A percentile compares a stretch with the other conserved stretches of the same genome.
These are phyloP conservation scores for Phlebiopsis flavidoalba DNA, from an alignment of 768 basidiomycete genomes.

Conservation along the genomic window DNA sequence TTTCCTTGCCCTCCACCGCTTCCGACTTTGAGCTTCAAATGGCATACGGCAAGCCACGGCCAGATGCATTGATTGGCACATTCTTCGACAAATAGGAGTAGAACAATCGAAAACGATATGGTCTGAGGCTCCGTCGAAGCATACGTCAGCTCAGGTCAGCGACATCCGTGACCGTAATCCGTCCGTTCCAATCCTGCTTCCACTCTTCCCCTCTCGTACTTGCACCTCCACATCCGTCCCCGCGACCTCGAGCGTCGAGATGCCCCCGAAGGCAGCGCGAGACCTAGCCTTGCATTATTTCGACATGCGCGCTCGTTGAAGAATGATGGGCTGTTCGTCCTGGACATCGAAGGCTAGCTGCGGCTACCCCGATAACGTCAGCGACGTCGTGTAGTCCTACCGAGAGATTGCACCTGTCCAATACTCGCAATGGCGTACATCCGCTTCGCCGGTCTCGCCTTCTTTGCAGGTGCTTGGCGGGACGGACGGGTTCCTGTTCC, in stretches of 20 bases:
- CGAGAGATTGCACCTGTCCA: conserved; percentile 65
- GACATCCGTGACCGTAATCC: conserved; percentile 83
- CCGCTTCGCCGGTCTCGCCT: conserved; percentile 76
- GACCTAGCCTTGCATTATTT: conserved; percentile 62
- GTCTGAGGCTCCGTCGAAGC: conserved; percentile 90
- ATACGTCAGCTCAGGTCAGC: conserved; percentile 85
- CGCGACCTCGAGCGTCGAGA: conserved; percentile 63
- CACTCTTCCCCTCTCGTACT: conserved; percentile 76
- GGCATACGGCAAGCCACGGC: conserved; percentile 96
- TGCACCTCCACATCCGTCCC: conserved; percentile 66
- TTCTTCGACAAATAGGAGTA: conserved; percentile 75
- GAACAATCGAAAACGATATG: conserved; percentile 83
- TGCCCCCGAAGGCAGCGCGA: conserved; percentile 64
- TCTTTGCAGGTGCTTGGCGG: conserved; percentile 77
- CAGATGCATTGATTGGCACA: conserved; percentile 85
- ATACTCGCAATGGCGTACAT: conserved; percentile 90
- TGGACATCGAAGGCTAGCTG: conserved; percentile 77
- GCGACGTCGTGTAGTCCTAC: conserved; percentile 89
- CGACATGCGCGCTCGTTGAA: conserved; percentile 72
- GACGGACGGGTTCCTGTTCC: conserved; percentile 76
- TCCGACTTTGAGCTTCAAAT: conserved; percentile 89
- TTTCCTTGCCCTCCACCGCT: too few relatives aligned
- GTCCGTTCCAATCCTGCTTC: conserved; percentile 85
- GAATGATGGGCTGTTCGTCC: conserved; percentile 76
- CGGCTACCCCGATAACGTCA: conserved; percentile 73